Percentiles rank a stretch among this genome's conserved stretches.
Conservation (phyloP, 306 rosid genomes). For the Glycine soja region DNA sequence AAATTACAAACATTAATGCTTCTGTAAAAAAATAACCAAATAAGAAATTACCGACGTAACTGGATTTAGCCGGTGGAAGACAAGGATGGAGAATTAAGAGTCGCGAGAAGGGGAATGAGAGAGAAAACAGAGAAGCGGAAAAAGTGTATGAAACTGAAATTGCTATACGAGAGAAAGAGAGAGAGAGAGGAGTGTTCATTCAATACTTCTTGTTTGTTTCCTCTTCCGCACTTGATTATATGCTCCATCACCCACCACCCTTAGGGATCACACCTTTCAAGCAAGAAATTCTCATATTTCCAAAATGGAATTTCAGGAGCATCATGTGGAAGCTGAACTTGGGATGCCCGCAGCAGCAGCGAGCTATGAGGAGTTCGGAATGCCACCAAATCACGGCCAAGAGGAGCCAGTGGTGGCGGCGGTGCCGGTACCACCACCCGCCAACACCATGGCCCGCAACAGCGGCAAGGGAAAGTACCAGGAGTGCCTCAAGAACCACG, state of each 20-base stretch:
- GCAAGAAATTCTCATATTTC: not conserved
- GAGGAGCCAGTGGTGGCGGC: not conserved
- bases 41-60: not conserved
- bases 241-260: not conserved
- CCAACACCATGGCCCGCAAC: not conserved
- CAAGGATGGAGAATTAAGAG: not conserved
- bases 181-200: not conserved
- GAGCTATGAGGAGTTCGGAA: conserved; percentile 54
- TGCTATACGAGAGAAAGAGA: not conserved
- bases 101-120: not conserved
- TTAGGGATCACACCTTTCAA: not conserved
- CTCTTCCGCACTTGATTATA: not conserved
- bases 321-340: not conserved
- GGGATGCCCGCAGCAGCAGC: not conserved
- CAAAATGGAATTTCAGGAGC: conserved; percentile 10
- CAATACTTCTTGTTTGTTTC: not conserved
- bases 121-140: conserved; percentile 12
- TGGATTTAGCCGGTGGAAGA: conserved; percentile 16
- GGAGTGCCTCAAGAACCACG: conserved; percentile 87
- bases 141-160: conserved; percentile 1
- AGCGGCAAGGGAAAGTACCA: conserved; percentile 56
- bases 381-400: conserved; percentile 3
- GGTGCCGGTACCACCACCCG: conserved; percentile 25
- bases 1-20: not conserved
- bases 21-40: not conserved